Base-by-base conservation (phyloP, 2,329 filamentous ascomycete genomes). In the Fusarium anthophilum region DNA sequence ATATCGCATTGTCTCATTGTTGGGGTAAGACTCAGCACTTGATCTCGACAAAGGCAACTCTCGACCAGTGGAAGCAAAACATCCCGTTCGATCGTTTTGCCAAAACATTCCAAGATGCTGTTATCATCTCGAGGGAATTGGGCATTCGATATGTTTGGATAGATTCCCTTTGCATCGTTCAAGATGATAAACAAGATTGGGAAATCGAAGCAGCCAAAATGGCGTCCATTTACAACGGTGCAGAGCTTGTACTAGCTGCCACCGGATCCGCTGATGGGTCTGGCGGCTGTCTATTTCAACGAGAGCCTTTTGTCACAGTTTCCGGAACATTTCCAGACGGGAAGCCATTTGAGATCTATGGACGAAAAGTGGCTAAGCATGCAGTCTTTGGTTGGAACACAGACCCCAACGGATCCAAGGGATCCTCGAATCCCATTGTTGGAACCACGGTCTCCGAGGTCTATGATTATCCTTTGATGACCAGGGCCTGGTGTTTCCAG, bases 401-500 rank as follows among this genome's bases (percentile, higher is more conserved):
- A 6, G 58, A 70, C 5, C 37, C 28, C 0, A 61, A 54, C 3
- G 41, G 51, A 10, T 35, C 55, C 4, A 74, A 76, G 20, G 62
- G 70, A 6, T 72, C 74, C 1, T 53, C 64, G 1, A 69, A 67
- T 9, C 61, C 63, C 12, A 60, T 71, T 11, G 30, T 2, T 15
- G 72, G 72, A 30, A 66, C 63, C 0, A 45, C 5, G 0, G 11
- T 63, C 8, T 28, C 48, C 6, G 66, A 70, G 17, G 50, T 73
- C 6, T 43, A 66, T 8, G 63, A 70, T 15, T 65, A 75, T 18
- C 76, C 76, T 2, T 18, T 80, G 3, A 64, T 76, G 66, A 70
- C 66, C 5, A 70, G 80, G 4, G 80, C 76, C 1, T 81, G 80
- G 80, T 76, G 76, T 6, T 77, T 80, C 8, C 80, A 81, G 4